Evolutionary conservation across 2,329 filamentous ascomycete genomes (phyloP), one percentile per base, ranked within the genome.

Genomic region (Curvularia hawaiiensis): DNA sequence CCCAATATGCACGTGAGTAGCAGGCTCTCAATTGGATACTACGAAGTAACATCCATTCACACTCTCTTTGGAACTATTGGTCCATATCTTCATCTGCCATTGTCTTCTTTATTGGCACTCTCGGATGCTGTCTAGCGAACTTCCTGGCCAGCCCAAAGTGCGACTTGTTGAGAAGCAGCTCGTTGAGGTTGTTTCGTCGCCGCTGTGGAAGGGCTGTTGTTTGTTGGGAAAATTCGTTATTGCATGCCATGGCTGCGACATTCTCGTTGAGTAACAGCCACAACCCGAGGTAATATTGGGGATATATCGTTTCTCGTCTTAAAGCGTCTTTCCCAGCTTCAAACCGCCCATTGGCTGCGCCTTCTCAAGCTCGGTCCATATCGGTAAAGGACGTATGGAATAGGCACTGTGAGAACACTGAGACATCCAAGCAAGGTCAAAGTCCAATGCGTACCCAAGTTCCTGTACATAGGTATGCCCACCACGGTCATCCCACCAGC

Each of bases 311-410:
- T 35, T 38, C 16, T 38, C 16, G 14, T 18, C 7, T 7, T 14
- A 35, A 35, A n/a, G 5, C n/a, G 6, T 8, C n/a, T 3, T 22
- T 9, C 20, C 38, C n/a, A 22, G 8, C 8, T 9, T 41, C 31
- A 44, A 12, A 50, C 47, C 14, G 53, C 47, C 53, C 53, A 55
- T 38, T 33, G 49, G 31, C 53, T 55, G 14, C 53, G 53, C 40
- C n/a, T 46, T 14, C 54, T 52, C 35, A 56, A 40, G 4, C 44
- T 56, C 28, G 54, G 69, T 14, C 78, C 79, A 54, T 79, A 80
- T n/a, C 69, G 68, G 53, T 77, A 80, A 51, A 80, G 80, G 4
- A 80, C 60, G 54, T 79, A 79, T 0, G 79, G 79, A 31, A 79
- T 72, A 0, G 77, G 76, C 1, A 75, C 70, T 22, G 78, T 59